phyloP scores from a whole-genome alignment of 768 basidiomycete species.

The Panellus pusillus region DNA sequence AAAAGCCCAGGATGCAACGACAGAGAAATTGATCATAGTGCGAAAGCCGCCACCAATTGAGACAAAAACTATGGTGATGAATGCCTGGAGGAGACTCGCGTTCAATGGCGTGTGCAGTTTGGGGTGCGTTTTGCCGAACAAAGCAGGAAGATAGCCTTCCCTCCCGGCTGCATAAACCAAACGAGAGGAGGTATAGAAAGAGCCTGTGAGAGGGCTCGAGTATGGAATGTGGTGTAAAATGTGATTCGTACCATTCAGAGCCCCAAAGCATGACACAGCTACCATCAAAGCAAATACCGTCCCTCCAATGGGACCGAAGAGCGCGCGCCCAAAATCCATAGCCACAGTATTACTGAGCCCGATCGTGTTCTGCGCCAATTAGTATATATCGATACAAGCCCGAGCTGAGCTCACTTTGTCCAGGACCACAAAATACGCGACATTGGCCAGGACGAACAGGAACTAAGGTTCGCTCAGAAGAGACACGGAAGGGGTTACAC shows the following conservation, averaged over 20 bases:
- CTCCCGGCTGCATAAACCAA: slow-evolving; percentile 87
- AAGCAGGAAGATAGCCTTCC: slow-evolving; percentile 81
- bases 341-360: slow-evolving; percentile 84
- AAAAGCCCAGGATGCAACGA: slow-evolving; percentile 85
- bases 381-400: too few species aligned
- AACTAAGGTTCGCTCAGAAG: slow-evolving; percentile 38
- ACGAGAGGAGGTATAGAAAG: slow-evolving; percentile 75
- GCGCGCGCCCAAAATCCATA: slow-evolving; percentile 85
- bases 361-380: slow-evolving; percentile 49
- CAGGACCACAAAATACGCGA: slow-evolving; percentile 93
- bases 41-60: slow-evolving; percentile 87
- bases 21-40: slow-evolving; percentile 85
- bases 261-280: slow-evolving; percentile 93
- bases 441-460: slow-evolving; percentile 78
- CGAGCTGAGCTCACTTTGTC: slow-evolving; percentile 54
- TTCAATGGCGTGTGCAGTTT: slow-evolving; percentile 84
- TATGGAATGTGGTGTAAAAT: neutral
- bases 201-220: slow-evolving; percentile 40
- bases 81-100: slow-evolving; percentile 78
- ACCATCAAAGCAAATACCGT: slow-evolving; percentile 88
- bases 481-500: slow-evolving; percentile 7
- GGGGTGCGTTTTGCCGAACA: slow-evolving; percentile 78
- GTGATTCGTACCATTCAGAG: slow-evolving; percentile 69
- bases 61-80: slow-evolving; percentile 76
- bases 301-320: slow-evolving; percentile 88